phyloP scores from a whole-genome alignment of 1,284 basidiomycete genomes.

The Abortiporus biennis region DNA sequence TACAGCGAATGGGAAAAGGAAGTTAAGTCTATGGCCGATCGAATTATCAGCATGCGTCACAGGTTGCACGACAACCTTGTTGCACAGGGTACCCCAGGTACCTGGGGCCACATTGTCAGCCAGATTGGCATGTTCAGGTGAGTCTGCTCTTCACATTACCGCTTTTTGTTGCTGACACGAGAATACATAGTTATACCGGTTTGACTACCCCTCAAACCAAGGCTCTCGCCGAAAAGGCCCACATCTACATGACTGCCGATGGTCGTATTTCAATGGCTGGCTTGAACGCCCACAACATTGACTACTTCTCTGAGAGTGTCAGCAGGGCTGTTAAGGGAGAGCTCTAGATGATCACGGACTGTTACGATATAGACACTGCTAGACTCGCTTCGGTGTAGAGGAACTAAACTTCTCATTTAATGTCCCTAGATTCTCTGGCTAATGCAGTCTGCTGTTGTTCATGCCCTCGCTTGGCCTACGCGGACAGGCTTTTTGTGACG shows the following conservation, averaged over 20 bases:
- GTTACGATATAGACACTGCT: neutral
- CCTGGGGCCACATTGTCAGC: constrained; percentile 95
- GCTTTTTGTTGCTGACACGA: neutral
- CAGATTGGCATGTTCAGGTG: constrained; percentile 96
- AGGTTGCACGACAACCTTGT: constrained; percentile 78
- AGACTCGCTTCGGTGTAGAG: constrained; percentile 7
- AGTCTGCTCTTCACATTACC: constrained; percentile 11
- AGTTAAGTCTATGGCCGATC: constrained; percentile 92
- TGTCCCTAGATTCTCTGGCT: too few relatives aligned
- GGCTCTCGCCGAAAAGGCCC: constrained; percentile 84
- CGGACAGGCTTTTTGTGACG: neutral
- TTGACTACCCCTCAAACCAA: constrained; percentile 82
- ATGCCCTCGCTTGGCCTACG: neutral
- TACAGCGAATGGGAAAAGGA: constrained; percentile 88
- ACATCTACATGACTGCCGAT: constrained; percentile 90
- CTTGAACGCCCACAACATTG: constrained; percentile 84
- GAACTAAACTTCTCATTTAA: neutral
- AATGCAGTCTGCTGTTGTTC: too few relatives aligned
- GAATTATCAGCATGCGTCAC: constrained; percentile 95
- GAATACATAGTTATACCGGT: constrained; percentile 71
- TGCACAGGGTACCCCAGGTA: constrained; percentile 84
- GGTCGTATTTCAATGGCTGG: constrained; percentile 97
- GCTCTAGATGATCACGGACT: constrained; percentile 37
- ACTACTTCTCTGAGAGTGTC: constrained; percentile 86
- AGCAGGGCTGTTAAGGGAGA: constrained; percentile 78